Evolutionary conservation across 257 asterid species (phyloP).

Genomic region (Solanum ossicruentum): DNA sequence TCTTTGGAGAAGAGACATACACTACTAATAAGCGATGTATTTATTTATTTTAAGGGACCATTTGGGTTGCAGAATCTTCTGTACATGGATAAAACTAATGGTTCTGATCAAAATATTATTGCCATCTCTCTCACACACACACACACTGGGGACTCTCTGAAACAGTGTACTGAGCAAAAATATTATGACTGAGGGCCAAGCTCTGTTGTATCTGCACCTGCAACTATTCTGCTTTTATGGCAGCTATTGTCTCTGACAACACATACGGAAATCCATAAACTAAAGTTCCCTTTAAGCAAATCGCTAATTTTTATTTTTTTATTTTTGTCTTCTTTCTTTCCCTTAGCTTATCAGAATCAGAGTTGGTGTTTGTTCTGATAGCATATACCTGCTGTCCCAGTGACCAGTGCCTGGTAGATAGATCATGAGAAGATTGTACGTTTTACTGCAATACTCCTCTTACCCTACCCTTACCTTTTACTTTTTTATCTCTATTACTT

Average conservation of each 20-base stretch:
- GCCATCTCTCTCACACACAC: neutral
- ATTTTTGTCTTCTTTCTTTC: no score
- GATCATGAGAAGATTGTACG: conserved; percentile 16
- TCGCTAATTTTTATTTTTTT: neutral
- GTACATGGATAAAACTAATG: conserved; percentile 48
- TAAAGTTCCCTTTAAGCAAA: conserved; percentile 7
- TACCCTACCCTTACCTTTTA: neutral
- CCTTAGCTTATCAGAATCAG: neutral
- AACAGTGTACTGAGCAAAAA: conserved; percentile 34
- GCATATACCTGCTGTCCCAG: neutral
- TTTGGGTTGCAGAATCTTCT: conserved; percentile 69
- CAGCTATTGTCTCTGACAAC: conserved; percentile 61
- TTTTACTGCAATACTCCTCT: conserved; percentile 1
- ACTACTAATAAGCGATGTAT: conserved; percentile 7
- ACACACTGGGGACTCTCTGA: neutral
- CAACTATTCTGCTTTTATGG: conserved; percentile 39
- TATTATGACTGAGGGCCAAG: conserved; percentile 32
- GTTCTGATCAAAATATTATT: conserved; percentile 2
- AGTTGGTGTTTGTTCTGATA: conserved; percentile 4
- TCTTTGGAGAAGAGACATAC: neutral
- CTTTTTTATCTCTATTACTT: conserved; percentile 2
- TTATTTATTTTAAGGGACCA: conserved; percentile 73
- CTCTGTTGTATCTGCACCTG: conserved; percentile 19
- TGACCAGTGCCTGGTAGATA: neutral
- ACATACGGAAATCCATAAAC: conserved; percentile 49